A percentile compares a stretch with the other conserved stretches of the same genome.
phyloP scores from a whole-genome alignment of 345 rosid species.

The Anacardium occidentale region DNA sequence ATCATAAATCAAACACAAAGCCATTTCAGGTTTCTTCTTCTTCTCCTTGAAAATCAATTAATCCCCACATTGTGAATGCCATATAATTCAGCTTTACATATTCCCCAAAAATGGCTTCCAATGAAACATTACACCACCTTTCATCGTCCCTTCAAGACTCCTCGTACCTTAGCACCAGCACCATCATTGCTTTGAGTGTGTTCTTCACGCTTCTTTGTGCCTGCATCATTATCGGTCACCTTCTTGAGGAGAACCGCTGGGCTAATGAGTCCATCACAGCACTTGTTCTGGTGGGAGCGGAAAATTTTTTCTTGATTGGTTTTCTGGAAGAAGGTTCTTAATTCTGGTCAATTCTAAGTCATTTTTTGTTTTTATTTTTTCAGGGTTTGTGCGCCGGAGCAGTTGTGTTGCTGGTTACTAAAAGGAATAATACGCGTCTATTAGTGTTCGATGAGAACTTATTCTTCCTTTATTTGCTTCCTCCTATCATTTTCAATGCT shows the following conservation, averaged over 20 bases:
- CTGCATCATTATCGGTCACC: slow-evolving; percentile 61
- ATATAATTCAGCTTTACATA: slow-evolving; percentile 7
- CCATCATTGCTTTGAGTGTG: slow-evolving; percentile 46
- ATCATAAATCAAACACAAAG: too few species aligned
- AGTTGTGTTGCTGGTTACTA: slow-evolving; percentile 46
- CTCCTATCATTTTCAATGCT: slow-evolving; percentile 76
- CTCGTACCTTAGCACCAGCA: slow-evolving; percentile 34
- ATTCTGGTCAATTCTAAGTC: neutral
- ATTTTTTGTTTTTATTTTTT: neutral
- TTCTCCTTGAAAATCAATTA: neutral
- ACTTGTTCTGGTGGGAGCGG: slow-evolving; percentile 45
- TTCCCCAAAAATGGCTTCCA: slow-evolving; percentile 29
- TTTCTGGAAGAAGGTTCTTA: neutral
- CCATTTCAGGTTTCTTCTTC: slow-evolving; percentile 1
- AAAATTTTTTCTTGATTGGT: slow-evolving; percentile 8
- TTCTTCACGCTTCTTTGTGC: slow-evolving; percentile 67
- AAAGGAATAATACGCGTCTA: slow-evolving; percentile 35
- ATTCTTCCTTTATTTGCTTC: slow-evolving; percentile 76
- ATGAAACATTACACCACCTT: slow-evolving; percentile 27
- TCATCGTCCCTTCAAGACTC: slow-evolving; percentile 21
- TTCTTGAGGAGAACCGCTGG: slow-evolving; percentile 72
- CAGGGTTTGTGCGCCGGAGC: slow-evolving; percentile 63
- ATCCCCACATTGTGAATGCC: slow-evolving; percentile 23
- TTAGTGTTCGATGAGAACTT: slow-evolving; percentile 57
- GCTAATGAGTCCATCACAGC: slow-evolving; percentile 72